Evolutionary conservation across 1,139 yeast species (phyloP).

Genomic region (Arxiozyma telluris): DNA sequence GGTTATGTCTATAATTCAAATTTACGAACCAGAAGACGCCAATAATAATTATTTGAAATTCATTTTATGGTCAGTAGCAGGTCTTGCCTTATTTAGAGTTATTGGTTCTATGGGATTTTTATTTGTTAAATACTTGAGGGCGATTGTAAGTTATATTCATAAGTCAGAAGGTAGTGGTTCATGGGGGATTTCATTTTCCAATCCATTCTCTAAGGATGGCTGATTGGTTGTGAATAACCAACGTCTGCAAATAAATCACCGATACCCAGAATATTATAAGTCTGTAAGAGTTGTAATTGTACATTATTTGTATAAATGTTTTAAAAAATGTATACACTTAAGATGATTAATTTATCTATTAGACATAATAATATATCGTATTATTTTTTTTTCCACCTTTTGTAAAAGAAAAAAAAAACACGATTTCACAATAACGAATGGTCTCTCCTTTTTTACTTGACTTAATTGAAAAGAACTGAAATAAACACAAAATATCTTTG

Average conservation of each 20-base stretch:
- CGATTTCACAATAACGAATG: too few species aligned
- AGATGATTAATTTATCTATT: background rate
- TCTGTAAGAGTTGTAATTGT: background rate
- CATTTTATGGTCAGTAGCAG: slow-evolving; percentile 87
- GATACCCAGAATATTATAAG: background rate
- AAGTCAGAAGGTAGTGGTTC: slow-evolving; percentile 26
- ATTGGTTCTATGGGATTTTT: slow-evolving; percentile 67
- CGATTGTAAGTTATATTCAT: slow-evolving; percentile 33
- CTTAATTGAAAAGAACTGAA: too few species aligned
- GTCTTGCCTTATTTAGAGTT: slow-evolving; percentile 69
- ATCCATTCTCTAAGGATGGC: slow-evolving; percentile 6
- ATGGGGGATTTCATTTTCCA: slow-evolving; percentile 6
- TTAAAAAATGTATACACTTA: background rate
- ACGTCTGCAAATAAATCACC: background rate
- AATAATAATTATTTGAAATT: slow-evolving; percentile 72
- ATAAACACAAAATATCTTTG: too few species aligned
- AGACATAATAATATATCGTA: background rate
- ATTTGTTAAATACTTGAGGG: slow-evolving; percentile 35
- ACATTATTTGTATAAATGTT: too few species aligned
- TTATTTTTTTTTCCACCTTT: too few species aligned
- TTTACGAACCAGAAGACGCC: slow-evolving; percentile 55
- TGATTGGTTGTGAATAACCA: background rate
- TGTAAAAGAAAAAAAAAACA: too few species aligned
- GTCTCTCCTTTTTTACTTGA: too few species aligned
- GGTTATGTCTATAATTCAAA: slow-evolving; percentile 79